phyloP scores from a whole-genome alignment of 169 alveolate species.

The Cryptosporidium andersoni region DNA sequence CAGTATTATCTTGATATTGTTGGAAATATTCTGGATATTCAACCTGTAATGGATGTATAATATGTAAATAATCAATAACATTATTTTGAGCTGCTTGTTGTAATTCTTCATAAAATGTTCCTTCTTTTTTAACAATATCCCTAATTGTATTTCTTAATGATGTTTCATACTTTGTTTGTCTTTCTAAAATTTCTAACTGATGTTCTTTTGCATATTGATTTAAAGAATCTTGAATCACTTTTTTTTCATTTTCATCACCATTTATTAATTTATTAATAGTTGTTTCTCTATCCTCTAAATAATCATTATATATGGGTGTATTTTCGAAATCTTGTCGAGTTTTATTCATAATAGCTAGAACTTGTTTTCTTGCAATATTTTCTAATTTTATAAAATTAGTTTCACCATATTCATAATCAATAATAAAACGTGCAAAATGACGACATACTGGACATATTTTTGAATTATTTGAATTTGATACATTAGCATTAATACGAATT shows the following conservation, averaged over 20 bases:
- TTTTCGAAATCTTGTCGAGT: slow-evolving; percentile 41
- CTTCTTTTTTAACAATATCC: slow-evolving; percentile 64
- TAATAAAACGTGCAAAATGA: slow-evolving; percentile 17
- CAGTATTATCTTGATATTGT: not conserved
- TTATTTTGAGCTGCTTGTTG: slow-evolving; percentile 51
- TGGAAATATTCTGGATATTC: slow-evolving; percentile 67
- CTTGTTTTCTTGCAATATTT: slow-evolving; percentile 31
- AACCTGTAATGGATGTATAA: slow-evolving; percentile 55
- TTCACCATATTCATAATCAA: slow-evolving; percentile 55
- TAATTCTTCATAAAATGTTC: slow-evolving; percentile 42
- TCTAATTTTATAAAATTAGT: slow-evolving; percentile 43
- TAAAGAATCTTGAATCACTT: slow-evolving; percentile 16
- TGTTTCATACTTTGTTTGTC: slow-evolving; percentile 60
- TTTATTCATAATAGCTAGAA: slow-evolving; percentile 40
- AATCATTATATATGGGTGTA: slow-evolving; percentile 49
- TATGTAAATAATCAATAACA: slow-evolving; percentile 37
- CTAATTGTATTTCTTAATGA: slow-evolving; percentile 15
- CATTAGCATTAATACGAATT: not conserved
- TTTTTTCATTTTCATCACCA: slow-evolving; percentile 38
- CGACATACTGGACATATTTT: slow-evolving; percentile 49
- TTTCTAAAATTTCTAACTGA: slow-evolving; percentile 42
- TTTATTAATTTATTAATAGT: slow-evolving; percentile 28
- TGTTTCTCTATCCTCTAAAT: slow-evolving; percentile 47
- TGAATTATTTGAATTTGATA: slow-evolving; percentile 1
- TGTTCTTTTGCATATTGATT: slow-evolving; percentile 51